Evolutionary conservation across 345 rosid genomes (phyloP), one percentile per base, ranked within the genome.

Genomic region (Theobroma cacao): DNA sequence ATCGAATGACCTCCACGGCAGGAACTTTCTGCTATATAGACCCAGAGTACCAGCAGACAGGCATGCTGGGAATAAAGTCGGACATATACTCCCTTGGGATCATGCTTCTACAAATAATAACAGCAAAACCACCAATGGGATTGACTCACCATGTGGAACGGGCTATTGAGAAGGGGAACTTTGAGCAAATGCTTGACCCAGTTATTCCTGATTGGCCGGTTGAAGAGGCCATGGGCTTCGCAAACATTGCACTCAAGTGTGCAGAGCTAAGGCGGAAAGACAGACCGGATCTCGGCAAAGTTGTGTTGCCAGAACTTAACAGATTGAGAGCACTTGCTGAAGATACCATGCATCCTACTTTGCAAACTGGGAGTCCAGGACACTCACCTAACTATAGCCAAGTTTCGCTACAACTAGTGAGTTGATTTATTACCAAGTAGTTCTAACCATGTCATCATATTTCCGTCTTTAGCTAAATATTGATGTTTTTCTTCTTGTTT

Each of bases 1-100:
- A 92, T 80, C 88, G 83, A 18, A 89, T 94, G 97, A 94, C 98
- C 9, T 89, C 98, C 34, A 86, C 97, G 0, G 96, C 98, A 1
- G 98, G 98, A 30, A 92, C 98, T 15, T 92, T 94, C 84, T 94
- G 97, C 86, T 94, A 94, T 65, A 94, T 94, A 26, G 97, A 94
- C 59, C 98, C 97, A 4, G 97, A 94, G 85, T 94, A 94, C 82
- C 97, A 94, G 83, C 98, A 91, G 82, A 92, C 97, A 5, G 96
- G 98, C 13, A 92, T 92, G 97, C 85, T 94, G 45, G 94, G 97
- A 1, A 85, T 90, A 4, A 94, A 94, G 82, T 94, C 96, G 4
- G 98, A 94, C 70, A 82, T 94, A 9, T 92, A 91, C 76, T 94
- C 97, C 0, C 87, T 92, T 0, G 98, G 98, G 31, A 91, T 94